These are phyloP conservation scores for Tuber brumale DNA, from an alignment of 495 filamentous ascomycete species.

Conservation along the genomic window DNA sequence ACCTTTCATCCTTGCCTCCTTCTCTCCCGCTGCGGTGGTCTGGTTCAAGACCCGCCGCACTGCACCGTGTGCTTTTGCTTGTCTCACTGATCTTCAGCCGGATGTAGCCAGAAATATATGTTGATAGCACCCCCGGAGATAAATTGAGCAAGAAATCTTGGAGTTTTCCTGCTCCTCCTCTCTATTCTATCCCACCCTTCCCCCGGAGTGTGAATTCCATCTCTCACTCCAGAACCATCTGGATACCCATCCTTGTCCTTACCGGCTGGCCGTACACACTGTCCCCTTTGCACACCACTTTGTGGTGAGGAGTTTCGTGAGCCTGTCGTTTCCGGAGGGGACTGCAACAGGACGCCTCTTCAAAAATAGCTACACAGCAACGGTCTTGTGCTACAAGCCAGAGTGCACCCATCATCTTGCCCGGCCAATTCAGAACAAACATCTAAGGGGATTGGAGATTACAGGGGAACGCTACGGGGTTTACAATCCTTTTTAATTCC, in stretches of 20 bases:
- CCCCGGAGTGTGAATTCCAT: not conserved
- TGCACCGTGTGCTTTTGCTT: slow-evolving; percentile 32
- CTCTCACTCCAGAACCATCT: slow-evolving; percentile 9
- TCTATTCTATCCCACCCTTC: not conserved
- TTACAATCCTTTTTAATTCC: slow-evolving; percentile 3
- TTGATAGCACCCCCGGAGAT: slow-evolving; percentile 27
- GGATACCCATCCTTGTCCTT: slow-evolving; percentile 18
- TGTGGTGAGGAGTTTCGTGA: slow-evolving; percentile 8
- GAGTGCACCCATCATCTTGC: slow-evolving; percentile 16
- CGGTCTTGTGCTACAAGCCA: slow-evolving; percentile 19
- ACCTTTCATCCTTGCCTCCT: not conserved
- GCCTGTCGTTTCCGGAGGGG: slow-evolving; percentile 23
- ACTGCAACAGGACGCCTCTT: slow-evolving; percentile 34
- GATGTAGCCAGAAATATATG: slow-evolving; percentile 38
- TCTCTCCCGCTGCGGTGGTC: not conserved
- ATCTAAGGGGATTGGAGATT: slow-evolving; percentile 10
- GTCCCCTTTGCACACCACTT: slow-evolving; percentile 9
- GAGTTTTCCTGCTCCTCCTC: slow-evolving; percentile 1
- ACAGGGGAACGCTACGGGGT: slow-evolving; percentile 13
- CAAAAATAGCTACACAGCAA: slow-evolving; percentile 24
- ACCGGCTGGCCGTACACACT: slow-evolving; percentile 34
- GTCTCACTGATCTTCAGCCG: slow-evolving; percentile 35
- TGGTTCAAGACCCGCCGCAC: not conserved
- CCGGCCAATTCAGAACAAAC: not conserved
- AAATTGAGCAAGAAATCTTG: slow-evolving; percentile 17